Base-by-base conservation (phyloP, 179 eudicot genomes). In the Sideroxylon spinosum region DNA sequence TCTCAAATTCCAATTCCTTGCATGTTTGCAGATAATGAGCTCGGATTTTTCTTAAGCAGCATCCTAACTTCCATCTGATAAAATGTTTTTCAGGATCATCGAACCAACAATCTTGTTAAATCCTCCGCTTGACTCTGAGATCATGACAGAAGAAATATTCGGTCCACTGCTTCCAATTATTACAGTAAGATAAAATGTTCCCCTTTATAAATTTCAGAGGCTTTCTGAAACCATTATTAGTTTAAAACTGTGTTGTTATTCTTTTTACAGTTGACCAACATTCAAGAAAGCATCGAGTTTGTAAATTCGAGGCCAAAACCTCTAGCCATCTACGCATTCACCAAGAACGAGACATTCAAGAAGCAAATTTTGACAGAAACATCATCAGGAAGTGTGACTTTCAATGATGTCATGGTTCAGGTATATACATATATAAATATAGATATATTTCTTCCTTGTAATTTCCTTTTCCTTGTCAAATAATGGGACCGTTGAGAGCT, bases 111-210 rank as follows among this genome's bases (percentile, higher is more conserved):
- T 95, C 81, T 82, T 95, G 81, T 55, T 95, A 77, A 85, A 95
- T 88, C 99, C 99, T 50, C 98, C 99, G 2, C 85, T 90, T 23
- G 92, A 93, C 83, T 76, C 98, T 37, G 94, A 81, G 72, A 83
- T 95, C 84, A 95, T 95, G 99, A 87, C 90, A 0, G 99, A 93
- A 62, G 99, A 95, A 85, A 93, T 95, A 73, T 95, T 95, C 72
- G 99, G 99, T 70, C 99, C 99, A 11, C 85, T 95, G 86, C 88
- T 95, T 75, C 99, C 99, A 0, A 93, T 95, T 28, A 89, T 95
- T 61, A 95, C 99, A 8, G 98, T 93, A 76, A 88, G 76, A 23
- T 19, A 55, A 16, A 76, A 50, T 70, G 25, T 55, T 19, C 26
- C 73, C 71, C 9, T 17, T 67, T 22, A 19, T 67, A 29, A 11